Evolutionary conservation across 2,329 filamentous ascomycete genomes (phyloP), one percentile per base, ranked within the genome.

Genomic region (Neofusicoccum cordaticola): DNA sequence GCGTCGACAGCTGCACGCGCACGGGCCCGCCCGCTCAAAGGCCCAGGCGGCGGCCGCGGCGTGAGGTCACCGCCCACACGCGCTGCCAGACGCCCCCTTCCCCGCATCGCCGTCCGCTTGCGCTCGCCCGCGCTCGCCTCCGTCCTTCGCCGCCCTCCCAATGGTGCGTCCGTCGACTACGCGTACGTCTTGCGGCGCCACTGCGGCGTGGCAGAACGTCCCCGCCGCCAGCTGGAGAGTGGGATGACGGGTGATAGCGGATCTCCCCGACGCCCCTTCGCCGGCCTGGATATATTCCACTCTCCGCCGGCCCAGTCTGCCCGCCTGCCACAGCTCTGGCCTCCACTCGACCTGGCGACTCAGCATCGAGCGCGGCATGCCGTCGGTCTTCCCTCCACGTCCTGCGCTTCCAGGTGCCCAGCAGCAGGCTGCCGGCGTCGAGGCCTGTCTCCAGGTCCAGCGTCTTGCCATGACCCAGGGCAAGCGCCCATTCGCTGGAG

Each of bases 401-500:
- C 34, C 58, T 11, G 35, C 58, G 13, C 45, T 52, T 2, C 58
- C 58, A 12, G 41, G 9, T 9, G 27, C 58, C 4, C 13, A 41
- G 17, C 58, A 62, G 37, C 44, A 50, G 31, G 44, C 58, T 12
- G 37, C 58, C 15, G 47, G 75, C 15, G 74, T 82, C 41, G 67
- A 73, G 11, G 72, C 72, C 52, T 79, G 77, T 65, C 76, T 84
- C 15, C 66, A 64, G 3, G 73, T 83, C 19, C 82, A 84, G 72
- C 72, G 72, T 4, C 73, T 78, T 3, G 82, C 78, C 2, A 77
- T 80, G 9, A 75, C 75, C 5, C 79, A 82, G 67, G 74, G 74
- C 58, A 84, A 84, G 71, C 74, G 81, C 5, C 83, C 83, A 3
- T 85, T 84, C 68, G 80, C 78, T 8, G 82, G 80, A 1, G 75